Percentiles rank a stretch among this genome's conserved stretches.
These are phyloP conservation scores for Camelina hispida DNA, from an alignment of 345 rosid genomes.

Conservation along the genomic window DNA sequence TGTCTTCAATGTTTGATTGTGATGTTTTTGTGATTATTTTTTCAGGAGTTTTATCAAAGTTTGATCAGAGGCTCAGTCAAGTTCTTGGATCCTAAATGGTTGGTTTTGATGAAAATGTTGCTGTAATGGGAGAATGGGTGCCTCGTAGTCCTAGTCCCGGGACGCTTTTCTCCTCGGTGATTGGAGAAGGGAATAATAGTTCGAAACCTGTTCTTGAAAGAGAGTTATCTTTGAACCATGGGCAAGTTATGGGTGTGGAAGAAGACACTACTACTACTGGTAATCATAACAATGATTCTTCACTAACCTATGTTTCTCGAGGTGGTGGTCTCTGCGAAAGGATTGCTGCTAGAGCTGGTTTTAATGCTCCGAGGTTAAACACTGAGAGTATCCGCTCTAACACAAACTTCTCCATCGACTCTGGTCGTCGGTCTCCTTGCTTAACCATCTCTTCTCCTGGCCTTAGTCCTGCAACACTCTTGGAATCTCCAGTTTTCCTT, in stretches of 20 bases:
- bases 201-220: constrained; percentile 51
- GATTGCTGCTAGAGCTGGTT: constrained; percentile 87
- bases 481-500: constrained; percentile 87
- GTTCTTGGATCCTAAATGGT: constrained; percentile 53
- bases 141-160: constrained; percentile 74
- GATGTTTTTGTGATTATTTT: constrained; percentile 13
- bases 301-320: constrained; percentile 43
- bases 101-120: constrained; percentile 71
- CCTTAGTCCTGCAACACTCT: constrained; percentile 85
- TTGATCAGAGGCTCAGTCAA: constrained; percentile 15
- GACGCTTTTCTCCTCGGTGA: constrained; percentile 54
- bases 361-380: constrained; percentile 77
- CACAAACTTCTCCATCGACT: constrained; percentile 52
- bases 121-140: constrained; percentile 84
- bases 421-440: constrained; percentile 62
- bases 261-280: background rate
- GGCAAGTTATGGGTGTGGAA: constrained; percentile 23
- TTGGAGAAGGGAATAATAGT: constrained; percentile 56
- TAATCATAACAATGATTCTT: constrained; percentile 43
- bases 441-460: constrained; percentile 88
- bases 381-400: constrained; percentile 69
- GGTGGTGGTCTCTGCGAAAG: constrained; percentile 80
- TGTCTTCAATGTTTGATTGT: constrained; percentile 4
- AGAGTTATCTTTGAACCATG: constrained; percentile 45
- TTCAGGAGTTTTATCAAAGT: constrained; percentile 27